Conservation (phyloP, 345 rosid species). For the Corymbia maculata region DNA sequence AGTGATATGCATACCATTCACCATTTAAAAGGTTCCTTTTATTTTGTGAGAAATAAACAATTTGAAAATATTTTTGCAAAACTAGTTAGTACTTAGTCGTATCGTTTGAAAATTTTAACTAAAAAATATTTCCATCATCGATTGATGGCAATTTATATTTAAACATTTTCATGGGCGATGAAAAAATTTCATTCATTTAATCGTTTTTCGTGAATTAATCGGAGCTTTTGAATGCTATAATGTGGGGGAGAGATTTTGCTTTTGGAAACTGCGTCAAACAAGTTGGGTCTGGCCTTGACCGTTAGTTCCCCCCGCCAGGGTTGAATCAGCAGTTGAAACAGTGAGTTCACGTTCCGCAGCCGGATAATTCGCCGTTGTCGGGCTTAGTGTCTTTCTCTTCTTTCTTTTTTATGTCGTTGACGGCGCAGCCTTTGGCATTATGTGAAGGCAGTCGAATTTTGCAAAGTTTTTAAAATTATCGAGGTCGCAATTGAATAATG, state of each 20-base stretch:
- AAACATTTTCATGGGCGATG: background rate
- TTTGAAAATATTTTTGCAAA: accelerated
- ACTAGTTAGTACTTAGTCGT: background rate
- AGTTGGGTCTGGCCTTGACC: background rate
- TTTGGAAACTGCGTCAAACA: background rate
- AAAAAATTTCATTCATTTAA: no score
- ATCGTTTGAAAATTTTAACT: background rate
- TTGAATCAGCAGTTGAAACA: background rate
- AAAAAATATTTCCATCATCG: background rate
- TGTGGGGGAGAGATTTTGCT: background rate
- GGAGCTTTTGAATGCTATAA: no score
- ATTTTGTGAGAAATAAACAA: background rate
- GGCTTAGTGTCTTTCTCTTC: background rate
- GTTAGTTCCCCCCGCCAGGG: background rate
- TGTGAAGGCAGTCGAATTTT: background rate
- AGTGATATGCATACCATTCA: background rate
- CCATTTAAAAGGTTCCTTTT: background rate
- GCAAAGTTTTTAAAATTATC: background rate
- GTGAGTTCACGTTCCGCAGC: background rate
- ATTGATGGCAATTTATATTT: background rate
- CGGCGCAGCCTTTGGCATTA: background rate
- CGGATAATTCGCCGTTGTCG: background rate
- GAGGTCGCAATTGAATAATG: background rate
- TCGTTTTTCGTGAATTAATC: background rate
- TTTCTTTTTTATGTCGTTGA: background rate